These are phyloP conservation scores for Sugiyamaella grinbergsii DNA, from an alignment of 1,139 yeast genomes.

Conservation along the genomic window DNA sequence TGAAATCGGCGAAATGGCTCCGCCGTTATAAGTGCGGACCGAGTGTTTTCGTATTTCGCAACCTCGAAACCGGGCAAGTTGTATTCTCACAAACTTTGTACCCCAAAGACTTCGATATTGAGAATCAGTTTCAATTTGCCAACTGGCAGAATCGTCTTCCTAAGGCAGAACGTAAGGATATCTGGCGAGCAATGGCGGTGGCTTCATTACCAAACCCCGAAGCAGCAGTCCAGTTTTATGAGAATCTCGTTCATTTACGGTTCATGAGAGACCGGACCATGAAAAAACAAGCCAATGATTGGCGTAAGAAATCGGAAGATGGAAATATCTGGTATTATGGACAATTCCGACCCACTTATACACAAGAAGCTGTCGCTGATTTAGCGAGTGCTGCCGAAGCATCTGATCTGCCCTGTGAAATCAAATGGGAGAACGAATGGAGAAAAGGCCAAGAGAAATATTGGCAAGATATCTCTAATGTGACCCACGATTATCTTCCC, in stretches of 20 bases:
- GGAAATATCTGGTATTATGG: conserved; percentile 75
- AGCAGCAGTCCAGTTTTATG: conserved; percentile 71
- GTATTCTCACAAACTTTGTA: conserved; percentile 76
- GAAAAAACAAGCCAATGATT: conserved; percentile 60
- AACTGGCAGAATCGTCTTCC: conserved; percentile 89
- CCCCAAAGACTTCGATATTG: conserved; percentile 67
- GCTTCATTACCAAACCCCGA: conserved; percentile 68
- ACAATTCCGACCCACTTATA: conserved; percentile 83
- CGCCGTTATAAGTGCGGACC: conserved; percentile 66
- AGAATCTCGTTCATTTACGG: conserved; percentile 73
- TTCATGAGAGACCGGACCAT: conserved; percentile 65
- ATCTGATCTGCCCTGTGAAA: conserved; percentile 50
- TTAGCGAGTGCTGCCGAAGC: conserved; percentile 70
- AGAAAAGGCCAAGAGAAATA: conserved; percentile 72
- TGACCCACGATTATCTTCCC: conserved; percentile 62
- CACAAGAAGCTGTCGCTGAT: conserved; percentile 93
- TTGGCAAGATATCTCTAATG: conserved; percentile 55
- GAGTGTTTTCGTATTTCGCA: conserved; percentile 78
- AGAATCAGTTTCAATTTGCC: conserved; percentile 60
- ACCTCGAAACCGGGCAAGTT: conserved; percentile 87
- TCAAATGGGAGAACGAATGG: conserved; percentile 85
- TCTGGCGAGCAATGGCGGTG: conserved; percentile 91
- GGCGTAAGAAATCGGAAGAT: conserved; percentile 72
- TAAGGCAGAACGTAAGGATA: conserved; percentile 62
- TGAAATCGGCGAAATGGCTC: conserved; percentile 49